These are phyloP conservation scores for Mortierella polycephala DNA, from an alignment of 371 early-diverging fungal genomes.

Conservation along the genomic window DNA sequence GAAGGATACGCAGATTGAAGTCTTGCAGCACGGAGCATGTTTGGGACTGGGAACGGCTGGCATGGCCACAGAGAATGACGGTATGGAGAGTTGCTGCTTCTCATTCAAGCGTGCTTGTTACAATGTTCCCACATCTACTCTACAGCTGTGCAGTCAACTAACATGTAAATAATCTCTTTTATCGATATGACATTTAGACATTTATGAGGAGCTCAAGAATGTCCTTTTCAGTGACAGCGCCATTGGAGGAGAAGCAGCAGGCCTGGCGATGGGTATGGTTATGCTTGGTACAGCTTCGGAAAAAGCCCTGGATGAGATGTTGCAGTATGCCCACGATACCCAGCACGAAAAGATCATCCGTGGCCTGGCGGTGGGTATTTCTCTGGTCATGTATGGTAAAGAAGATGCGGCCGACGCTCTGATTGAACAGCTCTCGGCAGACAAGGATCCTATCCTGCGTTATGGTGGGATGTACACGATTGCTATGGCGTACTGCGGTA, in stretches of 20 bases:
- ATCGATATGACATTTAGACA: conserved; percentile 55
- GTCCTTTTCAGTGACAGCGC: conserved; percentile 94
- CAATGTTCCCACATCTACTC: too few relatives aligned
- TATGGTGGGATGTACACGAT: conserved; percentile 97
- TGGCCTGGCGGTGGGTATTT: conserved; percentile 93
- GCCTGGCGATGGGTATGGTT: conserved; percentile 96
- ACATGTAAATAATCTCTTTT: neutral
- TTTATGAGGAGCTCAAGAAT: conserved; percentile 88
- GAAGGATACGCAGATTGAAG: conserved; percentile 85
- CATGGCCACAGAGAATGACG: conserved; percentile 93
- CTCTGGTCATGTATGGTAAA: conserved; percentile 95
- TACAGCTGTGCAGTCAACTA: neutral
- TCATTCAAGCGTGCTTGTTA: too few relatives aligned
- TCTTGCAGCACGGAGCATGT: conserved; percentile 98
- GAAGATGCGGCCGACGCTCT: conserved; percentile 93
- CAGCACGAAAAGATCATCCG: conserved; percentile 99
- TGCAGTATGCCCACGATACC: conserved; percentile 95
- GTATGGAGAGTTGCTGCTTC: conserved; percentile 31
- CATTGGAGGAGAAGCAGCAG: conserved; percentile 98
- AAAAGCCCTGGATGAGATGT: conserved; percentile 91
- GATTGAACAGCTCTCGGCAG: conserved; percentile 82
- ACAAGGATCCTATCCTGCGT: conserved; percentile 95
- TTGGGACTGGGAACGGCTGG: conserved; percentile 97
- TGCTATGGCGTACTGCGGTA: conserved; percentile 98
- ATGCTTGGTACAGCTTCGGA: conserved; percentile 94